Conservation (phyloP, 2,329 filamentous ascomycete genomes). For the Penicillium sp. region DNA sequence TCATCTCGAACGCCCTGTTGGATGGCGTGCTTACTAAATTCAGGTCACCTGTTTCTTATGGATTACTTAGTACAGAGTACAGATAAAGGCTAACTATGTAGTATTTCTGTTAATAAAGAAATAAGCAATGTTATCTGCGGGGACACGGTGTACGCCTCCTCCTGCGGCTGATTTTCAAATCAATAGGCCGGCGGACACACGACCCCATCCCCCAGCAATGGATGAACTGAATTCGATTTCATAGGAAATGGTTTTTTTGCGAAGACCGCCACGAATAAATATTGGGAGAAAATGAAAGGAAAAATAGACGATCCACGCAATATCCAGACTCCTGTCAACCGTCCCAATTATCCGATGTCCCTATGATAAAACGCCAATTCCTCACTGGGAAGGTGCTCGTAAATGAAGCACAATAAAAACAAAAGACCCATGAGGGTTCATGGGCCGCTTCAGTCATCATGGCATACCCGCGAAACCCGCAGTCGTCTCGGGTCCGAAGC, state of each 20-base stretch:
- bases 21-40: neutral
- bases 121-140: neutral
- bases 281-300: neutral
- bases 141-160: neutral
- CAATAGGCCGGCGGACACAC: conserved; percentile 1
- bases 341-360: neutral
- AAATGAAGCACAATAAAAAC: neutral
- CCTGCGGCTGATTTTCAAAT: neutral
- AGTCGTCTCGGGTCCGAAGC: conserved; percentile 16
- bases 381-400: neutral
- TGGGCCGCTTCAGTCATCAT: neutral
- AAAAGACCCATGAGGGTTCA: neutral
- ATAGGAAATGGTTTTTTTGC: neutral
- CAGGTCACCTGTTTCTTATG: conserved; percentile 11
- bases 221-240: conserved; percentile 6
- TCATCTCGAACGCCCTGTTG: conserved; percentile 13
- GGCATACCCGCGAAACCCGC: conserved; percentile 15
- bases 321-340: conserved; percentile 1
- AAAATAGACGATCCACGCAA: neutral
- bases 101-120: neutral
- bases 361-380: conserved; percentile 5
- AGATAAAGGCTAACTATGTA: conserved; percentile 1
- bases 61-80: neutral
- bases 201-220: conserved; percentile 7
- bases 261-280: neutral